Percentiles rank a stretch among this genome's conserved stretches.
These are phyloP conservation scores for Vanderwaltozyma verrucispora DNA, from an alignment of 805 yeast species.

Conservation along the genomic window DNA sequence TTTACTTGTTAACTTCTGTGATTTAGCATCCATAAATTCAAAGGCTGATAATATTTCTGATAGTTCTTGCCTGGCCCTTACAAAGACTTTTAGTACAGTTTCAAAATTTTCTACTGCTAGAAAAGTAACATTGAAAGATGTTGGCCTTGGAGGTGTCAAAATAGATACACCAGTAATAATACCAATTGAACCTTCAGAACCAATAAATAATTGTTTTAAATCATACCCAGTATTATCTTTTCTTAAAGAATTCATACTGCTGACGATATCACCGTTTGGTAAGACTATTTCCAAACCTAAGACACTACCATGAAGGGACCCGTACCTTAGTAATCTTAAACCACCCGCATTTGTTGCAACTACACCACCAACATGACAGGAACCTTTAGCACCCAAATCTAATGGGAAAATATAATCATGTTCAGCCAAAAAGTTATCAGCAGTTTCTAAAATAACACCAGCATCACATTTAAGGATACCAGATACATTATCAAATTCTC, in stretches of 20 bases:
- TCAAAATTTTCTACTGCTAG: conserved; percentile 74
- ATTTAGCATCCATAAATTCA: conserved; percentile 80
- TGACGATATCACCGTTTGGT: conserved; percentile 74
- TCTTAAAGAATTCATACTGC: conserved; percentile 75
- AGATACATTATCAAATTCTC: conserved; percentile 70
- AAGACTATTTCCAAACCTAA: conserved; percentile 88
- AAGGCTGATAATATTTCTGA: conserved; percentile 85
- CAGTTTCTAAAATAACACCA: conserved; percentile 79
- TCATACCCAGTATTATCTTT: conserved; percentile 96
- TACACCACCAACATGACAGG: conserved; percentile 91
- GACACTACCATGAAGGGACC: conserved; percentile 86
- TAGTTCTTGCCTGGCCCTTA: conserved; percentile 64
- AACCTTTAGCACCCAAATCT: conserved; percentile 93
- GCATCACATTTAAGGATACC: conserved; percentile 88
- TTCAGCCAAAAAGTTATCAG: conserved; percentile 68
- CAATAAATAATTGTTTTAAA: conserved; percentile 83
- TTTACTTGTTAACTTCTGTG: conserved; percentile 52
- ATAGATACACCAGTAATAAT: conserved; percentile 84
- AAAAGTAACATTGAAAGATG: conserved; percentile 77
- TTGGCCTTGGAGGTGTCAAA: conserved; percentile 82
- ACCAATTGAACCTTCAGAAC: conserved; percentile 90
- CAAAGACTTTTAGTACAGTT: conserved; percentile 74
- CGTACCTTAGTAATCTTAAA: conserved; percentile 73
- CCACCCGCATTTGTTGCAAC: conserved; percentile 98
- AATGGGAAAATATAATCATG: conserved; percentile 86